Evolutionary conservation across 805 yeast genomes (phyloP).

Genomic region (Metschnikowia peoriensis): DNA sequence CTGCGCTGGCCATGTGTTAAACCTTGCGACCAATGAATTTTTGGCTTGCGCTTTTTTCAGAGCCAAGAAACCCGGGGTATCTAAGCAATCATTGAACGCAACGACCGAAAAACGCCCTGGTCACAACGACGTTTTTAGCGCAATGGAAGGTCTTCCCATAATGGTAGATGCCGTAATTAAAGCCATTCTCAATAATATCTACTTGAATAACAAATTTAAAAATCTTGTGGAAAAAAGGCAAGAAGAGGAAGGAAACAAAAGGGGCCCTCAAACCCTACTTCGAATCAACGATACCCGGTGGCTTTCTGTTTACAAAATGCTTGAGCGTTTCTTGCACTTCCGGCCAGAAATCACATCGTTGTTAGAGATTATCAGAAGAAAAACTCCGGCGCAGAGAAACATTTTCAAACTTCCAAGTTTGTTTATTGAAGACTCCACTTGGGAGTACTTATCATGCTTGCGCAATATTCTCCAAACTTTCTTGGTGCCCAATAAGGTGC

Average conservation of each 20-base stretch:
- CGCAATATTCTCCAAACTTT: background rate
- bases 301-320: slow-evolving; percentile 1
- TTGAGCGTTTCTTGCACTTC: background rate
- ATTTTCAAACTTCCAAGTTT: background rate
- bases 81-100: background rate
- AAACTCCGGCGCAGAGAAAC: background rate
- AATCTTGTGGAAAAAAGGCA: background rate
- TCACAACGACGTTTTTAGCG: background rate
- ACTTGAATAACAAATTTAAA: background rate
- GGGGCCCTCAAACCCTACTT: background rate
- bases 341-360: slow-evolving; percentile 3
- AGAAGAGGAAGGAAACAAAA: background rate
- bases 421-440: background rate
- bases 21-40: background rate
- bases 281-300: slow-evolving; percentile 1
- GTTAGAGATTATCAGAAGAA: background rate
- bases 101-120: background rate
- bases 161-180: background rate
- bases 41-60: background rate
- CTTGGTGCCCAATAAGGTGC: background rate
- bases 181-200: background rate
- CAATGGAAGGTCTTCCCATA: background rate
- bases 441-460: background rate
- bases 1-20: background rate
- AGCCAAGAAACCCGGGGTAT: background rate